Percentiles rank a stretch among this genome's conserved stretches.
phyloP scores from a whole-genome alignment of 345 rosid species.

The Bretschneidera sinensis region DNA sequence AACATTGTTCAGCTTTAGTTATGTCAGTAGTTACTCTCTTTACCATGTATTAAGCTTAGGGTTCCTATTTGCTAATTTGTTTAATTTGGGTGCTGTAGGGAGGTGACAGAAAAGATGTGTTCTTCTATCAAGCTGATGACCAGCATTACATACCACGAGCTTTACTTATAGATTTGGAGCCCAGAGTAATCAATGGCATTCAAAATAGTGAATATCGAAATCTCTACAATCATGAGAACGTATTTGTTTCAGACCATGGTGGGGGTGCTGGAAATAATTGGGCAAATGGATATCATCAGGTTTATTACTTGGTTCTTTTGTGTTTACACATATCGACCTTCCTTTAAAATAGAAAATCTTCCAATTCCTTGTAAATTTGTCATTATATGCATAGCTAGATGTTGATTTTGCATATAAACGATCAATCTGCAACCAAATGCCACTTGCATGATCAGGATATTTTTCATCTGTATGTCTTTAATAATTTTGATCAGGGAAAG shows the following conservation, averaged over 20 bases:
- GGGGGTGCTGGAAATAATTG: slow-evolving; percentile 99
- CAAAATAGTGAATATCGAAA: slow-evolving; percentile 89
- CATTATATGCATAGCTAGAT: neutral
- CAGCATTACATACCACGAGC: slow-evolving; percentile 98
- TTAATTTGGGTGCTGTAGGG: slow-evolving; percentile 78
- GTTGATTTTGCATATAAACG: neutral
- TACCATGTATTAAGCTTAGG: no score
- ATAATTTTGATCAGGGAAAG: slow-evolving; percentile 56
- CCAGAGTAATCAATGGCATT: slow-evolving; percentile 93
- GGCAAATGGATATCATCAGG: slow-evolving; percentile 99
- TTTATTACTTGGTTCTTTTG: slow-evolving; percentile 14
- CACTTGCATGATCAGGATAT: neutral
- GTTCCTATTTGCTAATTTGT: no score
- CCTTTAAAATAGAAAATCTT: neutral
- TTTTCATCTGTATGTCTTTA: slow-evolving; percentile 9
- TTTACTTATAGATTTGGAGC: slow-evolving; percentile 91
- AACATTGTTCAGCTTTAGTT: no score
- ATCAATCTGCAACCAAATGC: neutral
- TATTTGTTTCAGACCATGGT: slow-evolving; percentile 81
- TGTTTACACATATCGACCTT: neutral
- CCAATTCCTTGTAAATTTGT: neutral
- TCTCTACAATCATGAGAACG: slow-evolving; percentile 92
- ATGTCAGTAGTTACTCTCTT: no score
- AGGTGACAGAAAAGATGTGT: slow-evolving; percentile 97
- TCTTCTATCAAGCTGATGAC: slow-evolving; percentile 98